A percentile compares a stretch with the other conserved stretches of the same genome.
These are phyloP conservation scores for Eragrostis nindensis DNA, from an alignment of 176 grass and related monocot genomes.

Conservation along the genomic window DNA sequence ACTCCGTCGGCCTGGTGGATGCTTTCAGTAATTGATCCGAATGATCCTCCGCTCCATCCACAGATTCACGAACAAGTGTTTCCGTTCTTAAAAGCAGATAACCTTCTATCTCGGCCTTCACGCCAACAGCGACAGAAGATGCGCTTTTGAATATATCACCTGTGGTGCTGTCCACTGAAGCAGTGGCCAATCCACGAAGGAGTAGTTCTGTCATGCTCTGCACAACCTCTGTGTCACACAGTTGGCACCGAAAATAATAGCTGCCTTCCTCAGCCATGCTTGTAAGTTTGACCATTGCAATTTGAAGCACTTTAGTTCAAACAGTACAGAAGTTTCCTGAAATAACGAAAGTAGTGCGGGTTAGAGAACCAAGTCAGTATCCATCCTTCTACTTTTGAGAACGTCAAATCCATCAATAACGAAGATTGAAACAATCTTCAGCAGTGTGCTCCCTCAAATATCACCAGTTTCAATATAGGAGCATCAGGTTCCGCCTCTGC, in stretches of 20 bases:
- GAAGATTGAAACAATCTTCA: background rate
- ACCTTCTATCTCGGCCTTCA: conserved; percentile 62
- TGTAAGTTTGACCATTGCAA: conserved; percentile 25
- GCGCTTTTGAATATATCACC: conserved; percentile 79
- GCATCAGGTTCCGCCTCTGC: background rate
- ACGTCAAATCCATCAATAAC: too few relatives aligned
- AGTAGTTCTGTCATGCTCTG: conserved; percentile 57
- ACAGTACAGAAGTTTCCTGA: conserved; percentile 3
- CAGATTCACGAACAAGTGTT: conserved; percentile 47
- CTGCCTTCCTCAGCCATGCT: conserved; percentile 8
- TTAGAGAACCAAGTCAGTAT: conserved; percentile 9
- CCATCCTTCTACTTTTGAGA: too few relatives aligned
- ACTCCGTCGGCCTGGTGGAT: conserved; percentile 48
- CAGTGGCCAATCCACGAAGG: conserved; percentile 68
- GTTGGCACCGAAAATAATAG: conserved; percentile 47
- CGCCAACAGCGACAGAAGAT: conserved; percentile 49
- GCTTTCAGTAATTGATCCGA: conserved; percentile 48
- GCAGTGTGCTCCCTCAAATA: background rate
- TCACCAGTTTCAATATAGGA: background rate
- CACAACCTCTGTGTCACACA: conserved; percentile 59
- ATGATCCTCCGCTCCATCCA: conserved; percentile 36
- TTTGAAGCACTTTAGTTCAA: background rate
- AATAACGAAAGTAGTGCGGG: background rate
- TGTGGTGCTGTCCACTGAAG: conserved; percentile 85
- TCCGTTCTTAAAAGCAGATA: conserved; percentile 67